phyloP scores from a whole-genome alignment of 2,329 filamentous ascomycete genomes.

The Balansia obtecta region DNA sequence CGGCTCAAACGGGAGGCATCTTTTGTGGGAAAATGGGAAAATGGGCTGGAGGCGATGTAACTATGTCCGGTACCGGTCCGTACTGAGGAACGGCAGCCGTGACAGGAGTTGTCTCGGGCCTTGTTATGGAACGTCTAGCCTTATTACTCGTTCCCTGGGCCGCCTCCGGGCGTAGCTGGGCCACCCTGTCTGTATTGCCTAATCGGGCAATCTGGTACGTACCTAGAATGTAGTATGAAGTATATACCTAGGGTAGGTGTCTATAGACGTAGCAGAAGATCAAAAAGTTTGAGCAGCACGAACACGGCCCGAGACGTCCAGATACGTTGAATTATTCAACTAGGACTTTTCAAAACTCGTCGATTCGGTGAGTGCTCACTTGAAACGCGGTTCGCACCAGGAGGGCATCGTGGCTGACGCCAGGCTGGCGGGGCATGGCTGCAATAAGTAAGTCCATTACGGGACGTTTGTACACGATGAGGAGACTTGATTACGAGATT shows the following conservation, averaged over 20 bases:
- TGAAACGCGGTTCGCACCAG: neutral
- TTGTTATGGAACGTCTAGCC: constrained; percentile 14
- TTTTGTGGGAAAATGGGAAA: constrained; percentile 9
- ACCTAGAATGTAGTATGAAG: too few species aligned
- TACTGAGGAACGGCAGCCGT: constrained; percentile 12
- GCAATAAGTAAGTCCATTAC: too few species aligned
- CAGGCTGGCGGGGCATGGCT: neutral
- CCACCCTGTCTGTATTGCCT: constrained; percentile 6
- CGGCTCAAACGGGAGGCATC: constrained; percentile 5
- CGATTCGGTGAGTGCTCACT: neutral
- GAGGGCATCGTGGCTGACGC: neutral
- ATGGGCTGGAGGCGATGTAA: neutral
- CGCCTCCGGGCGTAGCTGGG: neutral
- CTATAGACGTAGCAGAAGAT: too few species aligned
- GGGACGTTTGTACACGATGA: too few species aligned
- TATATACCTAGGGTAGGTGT: neutral
- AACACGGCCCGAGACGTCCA: too few species aligned
- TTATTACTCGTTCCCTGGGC: neutral
- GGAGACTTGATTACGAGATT: too few species aligned
- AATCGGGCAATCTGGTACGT: constrained; percentile 8
- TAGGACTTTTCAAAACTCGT: neutral
- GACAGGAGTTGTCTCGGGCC: constrained; percentile 24
- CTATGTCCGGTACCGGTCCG: neutral
- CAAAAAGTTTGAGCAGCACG: too few species aligned
- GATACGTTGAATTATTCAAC: too few species aligned